phyloP scores from a whole-genome alignment of 257 asterid species.

The Solanum neorickii region DNA sequence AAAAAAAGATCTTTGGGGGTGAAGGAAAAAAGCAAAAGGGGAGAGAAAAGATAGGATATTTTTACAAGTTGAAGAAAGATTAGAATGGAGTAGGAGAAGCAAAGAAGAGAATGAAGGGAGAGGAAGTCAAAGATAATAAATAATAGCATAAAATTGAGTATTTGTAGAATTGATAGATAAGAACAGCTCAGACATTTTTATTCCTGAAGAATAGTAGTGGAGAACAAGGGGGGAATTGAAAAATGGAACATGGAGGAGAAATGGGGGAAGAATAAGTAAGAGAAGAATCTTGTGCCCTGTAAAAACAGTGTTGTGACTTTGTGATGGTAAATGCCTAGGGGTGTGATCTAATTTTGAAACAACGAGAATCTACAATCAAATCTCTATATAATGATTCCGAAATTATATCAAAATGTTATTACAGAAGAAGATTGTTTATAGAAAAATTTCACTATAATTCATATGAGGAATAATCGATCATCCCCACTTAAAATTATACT shows the following conservation, averaged over 20 bases:
- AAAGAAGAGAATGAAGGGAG: constrained; percentile 38
- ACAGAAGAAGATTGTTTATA: background rate
- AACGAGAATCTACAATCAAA: background rate
- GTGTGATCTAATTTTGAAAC: background rate
- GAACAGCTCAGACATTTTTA: constrained; percentile 41
- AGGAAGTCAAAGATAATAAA: constrained; percentile 15
- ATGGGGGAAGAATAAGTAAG: constrained; percentile 23
- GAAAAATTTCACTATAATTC: too few relatives aligned
- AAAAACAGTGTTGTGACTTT: background rate
- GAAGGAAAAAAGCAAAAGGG: constrained; percentile 33
- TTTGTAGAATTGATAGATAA: constrained; percentile 10
- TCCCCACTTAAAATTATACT: background rate
- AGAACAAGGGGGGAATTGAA: background rate
- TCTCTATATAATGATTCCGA: background rate
- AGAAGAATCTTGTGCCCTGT: background rate
- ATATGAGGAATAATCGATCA: background rate
- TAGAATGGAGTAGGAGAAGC: constrained; percentile 37
- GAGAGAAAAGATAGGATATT: constrained; percentile 41
- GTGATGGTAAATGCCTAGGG: background rate
- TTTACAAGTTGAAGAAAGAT: constrained; percentile 43
- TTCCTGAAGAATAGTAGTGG: background rate
- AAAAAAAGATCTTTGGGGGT: background rate
- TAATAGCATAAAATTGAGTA: constrained; percentile 15
- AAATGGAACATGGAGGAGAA: constrained; percentile 27
- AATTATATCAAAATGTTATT: too few relatives aligned